A percentile compares a stretch with the other conserved stretches of the same genome.
Conservation (phyloP, 2,329 filamentous ascomycete genomes). For the Fusarium stilboides region DNA sequence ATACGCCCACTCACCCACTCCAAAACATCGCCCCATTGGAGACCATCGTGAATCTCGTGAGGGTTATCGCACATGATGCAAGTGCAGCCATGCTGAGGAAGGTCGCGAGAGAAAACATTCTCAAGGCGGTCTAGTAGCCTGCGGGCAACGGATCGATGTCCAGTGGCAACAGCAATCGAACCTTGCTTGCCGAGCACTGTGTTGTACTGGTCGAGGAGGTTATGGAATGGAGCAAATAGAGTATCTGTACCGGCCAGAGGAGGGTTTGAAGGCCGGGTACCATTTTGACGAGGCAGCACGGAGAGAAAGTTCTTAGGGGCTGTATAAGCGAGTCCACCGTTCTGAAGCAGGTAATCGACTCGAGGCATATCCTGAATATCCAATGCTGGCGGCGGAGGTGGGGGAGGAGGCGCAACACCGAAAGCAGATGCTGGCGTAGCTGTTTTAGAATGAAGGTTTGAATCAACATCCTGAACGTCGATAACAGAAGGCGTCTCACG, state of each 20-base stretch:
- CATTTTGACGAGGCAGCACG: slow-evolving; percentile 71
- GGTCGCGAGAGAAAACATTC: slow-evolving; percentile 93
- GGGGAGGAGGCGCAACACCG: slow-evolving; percentile 62
- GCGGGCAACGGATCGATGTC: slow-evolving; percentile 94
- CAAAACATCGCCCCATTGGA: slow-evolving; percentile 96
- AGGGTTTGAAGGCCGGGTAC: slow-evolving; percentile 72
- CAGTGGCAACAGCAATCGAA: slow-evolving; percentile 93
- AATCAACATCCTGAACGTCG: slow-evolving; percentile 56
- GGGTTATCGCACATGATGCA: slow-evolving; percentile 85
- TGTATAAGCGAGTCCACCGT: slow-evolving; percentile 82
- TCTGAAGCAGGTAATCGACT: slow-evolving; percentile 92
- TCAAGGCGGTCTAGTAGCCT: slow-evolving; percentile 91
- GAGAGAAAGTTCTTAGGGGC: slow-evolving; percentile 82
- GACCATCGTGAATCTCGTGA: slow-evolving; percentile 75
- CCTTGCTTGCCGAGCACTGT: slow-evolving; percentile 86
- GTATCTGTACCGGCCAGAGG: slow-evolving; percentile 78
- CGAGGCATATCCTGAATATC: slow-evolving; percentile 80
- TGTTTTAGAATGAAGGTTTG: slow-evolving; percentile 55
- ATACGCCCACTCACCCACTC: slow-evolving; percentile 92
- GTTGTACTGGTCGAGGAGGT: slow-evolving; percentile 87
- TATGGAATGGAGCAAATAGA: slow-evolving; percentile 87
- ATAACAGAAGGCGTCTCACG: slow-evolving; percentile 54
- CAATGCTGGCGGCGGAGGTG: slow-evolving; percentile 82
- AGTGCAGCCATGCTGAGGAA: slow-evolving; percentile 86
- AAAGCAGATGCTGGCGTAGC: slow-evolving; percentile 57